Base-by-base conservation (phyloP, 805 yeast species). In the Starmera dryadoides region DNA sequence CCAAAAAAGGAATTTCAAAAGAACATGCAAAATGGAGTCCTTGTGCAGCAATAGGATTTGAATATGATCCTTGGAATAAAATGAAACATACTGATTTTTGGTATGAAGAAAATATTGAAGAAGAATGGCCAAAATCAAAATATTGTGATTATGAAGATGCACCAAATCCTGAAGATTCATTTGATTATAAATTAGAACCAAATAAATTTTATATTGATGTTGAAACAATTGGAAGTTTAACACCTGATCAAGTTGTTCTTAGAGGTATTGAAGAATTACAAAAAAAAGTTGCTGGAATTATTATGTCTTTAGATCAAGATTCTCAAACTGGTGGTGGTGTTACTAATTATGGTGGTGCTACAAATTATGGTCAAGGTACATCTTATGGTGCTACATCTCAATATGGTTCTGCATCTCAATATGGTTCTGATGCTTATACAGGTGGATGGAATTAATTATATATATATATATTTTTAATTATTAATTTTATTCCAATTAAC, bases 21-120 rank as follows among this genome's bases (percentile, higher is more conserved):
- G 99, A 93, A 60, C 99, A 93, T 58, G 96, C 98, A 36, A 93
- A 93, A 58, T 93, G 99, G 99, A 81, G 93, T 6, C 97, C 98
- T 11, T 84, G 95, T 49, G 75, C 97, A 0, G 98, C 98, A 18
- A 76, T 91, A 40, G 97, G 95, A 16, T 91, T 91, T 54, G 98
- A 91, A 62, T 91, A 91, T 57, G 98, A 91, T 56, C 98, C 99
- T n/a, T 91, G 96, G 94, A 93, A 93, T 64, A 93, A 91, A 64
- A 72, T 93, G 53, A 82, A 85, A 58, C 98, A 93, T 60, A 93
- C 98, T 0, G 96, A 88, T 52, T 86, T 76, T 57, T 93, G 99
- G 99, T 86, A 83, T 59, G 98, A 93, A 64, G 91, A 80, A 45
- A 84, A 79, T 56, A 83, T 86, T 26, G 86, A 77, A 30, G 75